These are phyloP conservation scores for Amylocarpus encephaloides DNA, from an alignment of 2,329 filamentous ascomycete genomes.

Conservation along the genomic window DNA sequence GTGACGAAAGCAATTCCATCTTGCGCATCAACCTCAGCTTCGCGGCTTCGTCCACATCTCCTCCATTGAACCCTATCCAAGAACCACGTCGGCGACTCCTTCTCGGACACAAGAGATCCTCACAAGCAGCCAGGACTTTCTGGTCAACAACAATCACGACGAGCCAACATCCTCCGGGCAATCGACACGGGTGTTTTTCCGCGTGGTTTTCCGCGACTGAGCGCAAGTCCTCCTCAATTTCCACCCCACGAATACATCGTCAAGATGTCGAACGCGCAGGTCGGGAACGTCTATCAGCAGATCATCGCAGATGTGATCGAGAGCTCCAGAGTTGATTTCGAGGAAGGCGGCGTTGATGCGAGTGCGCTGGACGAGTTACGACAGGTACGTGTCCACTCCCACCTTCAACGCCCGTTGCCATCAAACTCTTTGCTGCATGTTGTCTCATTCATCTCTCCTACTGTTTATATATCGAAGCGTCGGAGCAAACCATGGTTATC, in stretches of 20 bases:
- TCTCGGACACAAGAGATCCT: too few species aligned
- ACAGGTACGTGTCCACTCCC: conserved; percentile 56
- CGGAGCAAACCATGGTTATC: neutral
- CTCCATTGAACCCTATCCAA: neutral
- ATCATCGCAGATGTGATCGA: conserved; percentile 84
- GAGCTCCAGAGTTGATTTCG: conserved; percentile 88
- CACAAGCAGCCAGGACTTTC: too few species aligned
- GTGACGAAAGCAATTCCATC: conserved; percentile 2
- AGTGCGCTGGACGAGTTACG: conserved; percentile 79
- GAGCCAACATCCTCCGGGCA: neutral
- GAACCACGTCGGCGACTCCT: neutral
- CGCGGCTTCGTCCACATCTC: neutral
- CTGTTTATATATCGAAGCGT: neutral
- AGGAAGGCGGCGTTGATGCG: conserved; percentile 90
- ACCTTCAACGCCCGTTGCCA: neutral
- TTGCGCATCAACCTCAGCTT: neutral
- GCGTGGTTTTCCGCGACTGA: too few species aligned
- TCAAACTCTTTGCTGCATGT: neutral
- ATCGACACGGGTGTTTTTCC: neutral
- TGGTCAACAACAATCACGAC: too few species aligned
- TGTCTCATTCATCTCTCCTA: neutral
- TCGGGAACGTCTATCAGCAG: conserved; percentile 70
- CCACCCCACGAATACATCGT: neutral
- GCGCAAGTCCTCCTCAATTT: neutral
- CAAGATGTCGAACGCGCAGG: conserved; percentile 31